Percentiles rank a stretch among this genome's conserved stretches.
Conservation (phyloP, 208 protist genomes). For the Leishmania turanica region DNA sequence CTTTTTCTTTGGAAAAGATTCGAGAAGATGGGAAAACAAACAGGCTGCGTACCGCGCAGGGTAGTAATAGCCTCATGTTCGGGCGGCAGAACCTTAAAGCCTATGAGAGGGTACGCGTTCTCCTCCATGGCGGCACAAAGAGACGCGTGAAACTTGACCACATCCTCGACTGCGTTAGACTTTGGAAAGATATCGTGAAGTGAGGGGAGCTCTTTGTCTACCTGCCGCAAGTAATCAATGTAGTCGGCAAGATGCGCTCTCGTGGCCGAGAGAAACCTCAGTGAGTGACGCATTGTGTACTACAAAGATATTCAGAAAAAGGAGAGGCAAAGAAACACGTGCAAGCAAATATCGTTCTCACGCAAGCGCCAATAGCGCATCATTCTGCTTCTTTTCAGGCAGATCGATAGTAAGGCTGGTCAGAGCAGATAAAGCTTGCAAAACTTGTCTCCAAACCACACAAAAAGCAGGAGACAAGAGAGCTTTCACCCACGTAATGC, state of each 20-base stretch:
- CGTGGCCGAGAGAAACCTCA: constrained; percentile 20
- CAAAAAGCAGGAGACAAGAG: background rate
- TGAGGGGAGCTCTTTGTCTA: constrained; percentile 60
- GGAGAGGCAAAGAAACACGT: background rate
- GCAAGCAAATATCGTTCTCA: background rate
- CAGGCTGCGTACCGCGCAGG: constrained; percentile 43
- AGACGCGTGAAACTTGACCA: constrained; percentile 68
- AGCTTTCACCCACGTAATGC: background rate
- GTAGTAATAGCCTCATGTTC: constrained; percentile 42
- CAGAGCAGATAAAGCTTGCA: background rate
- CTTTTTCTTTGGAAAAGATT: constrained; percentile 39
- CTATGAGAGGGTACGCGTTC: constrained; percentile 53
- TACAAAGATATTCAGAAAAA: background rate
- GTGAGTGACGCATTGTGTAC: constrained; percentile 19
- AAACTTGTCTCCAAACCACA: background rate
- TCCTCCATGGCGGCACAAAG: constrained; percentile 67
- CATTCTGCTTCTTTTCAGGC: background rate
- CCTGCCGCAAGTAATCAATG: constrained; percentile 64
- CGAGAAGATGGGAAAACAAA: constrained; percentile 79
- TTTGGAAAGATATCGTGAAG: constrained; percentile 76
- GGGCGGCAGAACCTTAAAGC: constrained; percentile 75
- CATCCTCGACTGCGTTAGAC: constrained; percentile 35
- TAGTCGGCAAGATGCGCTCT: constrained; percentile 50
- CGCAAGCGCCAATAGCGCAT: background rate
- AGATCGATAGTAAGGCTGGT: background rate